These are phyloP conservation scores for Flaveria ramosissima DNA, from an alignment of 129 eudicot genomes.

Conservation along the genomic window DNA sequence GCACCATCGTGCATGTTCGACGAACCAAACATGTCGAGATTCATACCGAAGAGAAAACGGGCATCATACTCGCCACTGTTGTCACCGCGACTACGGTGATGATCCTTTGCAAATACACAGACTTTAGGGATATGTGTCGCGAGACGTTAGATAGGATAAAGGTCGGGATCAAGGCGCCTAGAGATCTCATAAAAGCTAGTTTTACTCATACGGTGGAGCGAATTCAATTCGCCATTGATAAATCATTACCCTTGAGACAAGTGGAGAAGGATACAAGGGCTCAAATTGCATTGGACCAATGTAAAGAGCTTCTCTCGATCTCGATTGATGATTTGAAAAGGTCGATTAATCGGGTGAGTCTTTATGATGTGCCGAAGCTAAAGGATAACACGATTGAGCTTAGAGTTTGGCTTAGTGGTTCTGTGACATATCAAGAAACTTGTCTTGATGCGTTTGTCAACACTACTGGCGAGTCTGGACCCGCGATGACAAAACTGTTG, in stretches of 20 bases:
- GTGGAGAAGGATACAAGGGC: constrained; percentile 43
- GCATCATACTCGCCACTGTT: not conserved
- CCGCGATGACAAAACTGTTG: constrained; percentile 40
- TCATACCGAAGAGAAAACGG: constrained; percentile 15
- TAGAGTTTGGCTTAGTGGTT: constrained; percentile 59
- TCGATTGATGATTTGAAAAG: constrained; percentile 54
- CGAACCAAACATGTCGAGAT: constrained; percentile 4
- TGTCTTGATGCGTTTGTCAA: constrained; percentile 59
- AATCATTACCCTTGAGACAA: constrained; percentile 26
- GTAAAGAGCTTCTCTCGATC: constrained; percentile 42
- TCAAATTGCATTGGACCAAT: constrained; percentile 33
- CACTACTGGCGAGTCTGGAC: constrained; percentile 36
- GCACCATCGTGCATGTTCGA: constrained; percentile 37
- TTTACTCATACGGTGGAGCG: constrained; percentile 36
- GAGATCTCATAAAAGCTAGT: constrained; percentile 33
- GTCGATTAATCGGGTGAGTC: constrained; percentile 26
- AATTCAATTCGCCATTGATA: constrained; percentile 33
- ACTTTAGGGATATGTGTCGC: constrained; percentile 47
- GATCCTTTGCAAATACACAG: constrained; percentile 46
- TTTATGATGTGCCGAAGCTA: constrained; percentile 27
- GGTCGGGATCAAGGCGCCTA: constrained; percentile 31
- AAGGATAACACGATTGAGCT: constrained; percentile 40
- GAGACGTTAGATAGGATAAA: constrained; percentile 31
- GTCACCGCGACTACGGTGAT: constrained; percentile 34
- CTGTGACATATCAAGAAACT: constrained; percentile 56